Evolutionary conservation across 768 basidiomycete genomes (phyloP), one percentile per base, ranked within the genome.

Genomic region (Cytidiella melzeri): DNA sequence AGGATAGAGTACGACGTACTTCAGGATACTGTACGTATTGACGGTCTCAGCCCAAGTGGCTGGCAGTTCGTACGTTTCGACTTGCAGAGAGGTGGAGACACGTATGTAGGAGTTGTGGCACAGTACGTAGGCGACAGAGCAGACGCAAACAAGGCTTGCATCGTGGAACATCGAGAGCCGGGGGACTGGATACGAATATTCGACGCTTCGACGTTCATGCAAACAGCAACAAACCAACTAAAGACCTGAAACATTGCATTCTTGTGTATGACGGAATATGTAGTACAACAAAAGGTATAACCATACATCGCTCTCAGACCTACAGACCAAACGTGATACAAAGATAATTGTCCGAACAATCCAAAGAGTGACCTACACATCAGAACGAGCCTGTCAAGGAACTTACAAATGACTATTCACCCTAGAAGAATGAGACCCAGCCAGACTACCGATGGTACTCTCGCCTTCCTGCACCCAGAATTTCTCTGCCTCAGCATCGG

Each of bases 31-130:
- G 69, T 91, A 23, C 72, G 69, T 21, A 74, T 91, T 27, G 87
- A 91, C 55, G 80, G 79, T 0, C 53, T 66, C 39, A 57, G 66
- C 4, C 77, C 81, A 0, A 56, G 61, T 37, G 86, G 83, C 34
- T 90, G 88, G 87, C 70, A 69, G 51, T 87, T 91, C 59, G 71
- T 68, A 52, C 79, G 79, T 55, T 86, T 87, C 59, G 70, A 71
- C 42, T 44, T 87, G 15, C 27, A 27, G 20, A 51, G 58, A 37
- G 26, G 43, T 0, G 36, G 40, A 19, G 78, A 78, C 55, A 54
- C 70, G 44, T 89, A 90, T 57, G 74, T 83, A 41, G 84, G 83
- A 0, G 77, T 87, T 2, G 79, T 79, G 2, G 87, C 84, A 25
- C 74, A 81, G 54, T 80, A 73, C 52, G 34, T 76, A 5, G 51